Percentiles rank a stretch among this genome's conserved stretches.
Conservation (phyloP, 768 basidiomycete genomes). For the Hemileccinum rubropunctum region DNA sequence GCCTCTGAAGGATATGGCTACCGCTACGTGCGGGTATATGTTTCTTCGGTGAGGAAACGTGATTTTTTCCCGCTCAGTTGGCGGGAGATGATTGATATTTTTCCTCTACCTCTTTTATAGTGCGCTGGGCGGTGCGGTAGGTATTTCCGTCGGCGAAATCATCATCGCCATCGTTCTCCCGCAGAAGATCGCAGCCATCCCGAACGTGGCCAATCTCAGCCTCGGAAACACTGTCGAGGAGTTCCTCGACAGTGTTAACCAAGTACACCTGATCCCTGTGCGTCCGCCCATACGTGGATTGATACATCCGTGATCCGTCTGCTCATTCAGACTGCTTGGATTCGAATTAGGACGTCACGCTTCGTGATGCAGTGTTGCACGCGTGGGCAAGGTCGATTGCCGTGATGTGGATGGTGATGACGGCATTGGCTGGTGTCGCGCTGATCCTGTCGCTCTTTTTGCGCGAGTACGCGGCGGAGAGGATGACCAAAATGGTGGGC, state of each 20-base stretch:
- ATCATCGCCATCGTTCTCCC: slow-evolving; percentile 56
- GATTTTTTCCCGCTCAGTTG: background rate
- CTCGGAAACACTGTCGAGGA: slow-evolving; percentile 39
- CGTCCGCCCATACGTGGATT: background rate
- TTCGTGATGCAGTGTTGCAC: slow-evolving; percentile 51
- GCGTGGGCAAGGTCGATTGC: slow-evolving; percentile 64
- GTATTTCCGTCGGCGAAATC: slow-evolving; percentile 66
- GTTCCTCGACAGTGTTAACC: slow-evolving; percentile 45
- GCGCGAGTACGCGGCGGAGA: slow-evolving; percentile 58
- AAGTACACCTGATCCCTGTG: slow-evolving; percentile 35
- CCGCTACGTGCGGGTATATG: slow-evolving; percentile 66
- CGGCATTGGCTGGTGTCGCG: slow-evolving; percentile 52
- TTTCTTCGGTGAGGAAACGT: slow-evolving; percentile 55
- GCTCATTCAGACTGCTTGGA: too few species aligned
- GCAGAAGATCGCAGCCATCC: slow-evolving; percentile 22
- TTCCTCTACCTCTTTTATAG: slow-evolving; percentile 37
- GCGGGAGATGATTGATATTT: too few species aligned
- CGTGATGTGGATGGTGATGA: slow-evolving; percentile 62
- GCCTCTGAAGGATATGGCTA: slow-evolving; percentile 83
- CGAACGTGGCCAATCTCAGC: slow-evolving; percentile 27
- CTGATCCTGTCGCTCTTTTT: slow-evolving; percentile 55
- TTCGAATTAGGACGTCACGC: slow-evolving; percentile 41
- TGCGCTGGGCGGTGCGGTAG: slow-evolving; percentile 64
- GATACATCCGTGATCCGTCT: background rate
- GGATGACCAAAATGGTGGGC: slow-evolving; percentile 37